Conservation (phyloP, 257 asterid genomes). For the Ocimum tenuiflorum region DNA sequence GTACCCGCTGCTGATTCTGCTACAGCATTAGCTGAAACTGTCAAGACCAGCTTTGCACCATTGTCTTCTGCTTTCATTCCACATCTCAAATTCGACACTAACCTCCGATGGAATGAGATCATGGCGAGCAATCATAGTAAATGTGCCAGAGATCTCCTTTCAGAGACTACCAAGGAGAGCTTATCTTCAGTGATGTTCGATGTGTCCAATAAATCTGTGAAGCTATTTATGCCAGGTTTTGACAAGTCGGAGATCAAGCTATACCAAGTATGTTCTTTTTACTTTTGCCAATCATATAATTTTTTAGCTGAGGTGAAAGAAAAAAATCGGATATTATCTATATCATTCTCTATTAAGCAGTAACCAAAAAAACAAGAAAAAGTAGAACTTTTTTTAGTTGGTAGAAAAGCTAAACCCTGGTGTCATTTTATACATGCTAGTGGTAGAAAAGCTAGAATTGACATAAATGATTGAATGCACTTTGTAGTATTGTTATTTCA, state of each 20-base stretch:
- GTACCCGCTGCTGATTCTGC: slow-evolving; percentile 27
- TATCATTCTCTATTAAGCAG: too few relatives aligned
- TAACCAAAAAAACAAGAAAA: too few relatives aligned
- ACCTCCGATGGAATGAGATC: slow-evolving; percentile 50
- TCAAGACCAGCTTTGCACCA: slow-evolving; percentile 42
- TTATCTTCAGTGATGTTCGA: slow-evolving; percentile 48
- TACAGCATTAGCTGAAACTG: slow-evolving; percentile 19
- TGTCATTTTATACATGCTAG: too few relatives aligned
- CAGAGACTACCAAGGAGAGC: slow-evolving; percentile 20
- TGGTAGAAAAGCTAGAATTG: too few relatives aligned
- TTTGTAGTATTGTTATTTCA: too few relatives aligned
- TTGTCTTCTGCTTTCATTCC: slow-evolving; percentile 63
- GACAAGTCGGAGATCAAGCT: slow-evolving; percentile 98
- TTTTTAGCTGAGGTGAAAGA: too few relatives aligned
- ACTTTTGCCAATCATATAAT: too few relatives aligned
- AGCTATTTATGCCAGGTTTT: slow-evolving; percentile 94
- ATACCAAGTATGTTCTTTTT: slow-evolving; percentile 70
- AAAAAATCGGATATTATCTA: too few relatives aligned
- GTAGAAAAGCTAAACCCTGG: too few relatives aligned
- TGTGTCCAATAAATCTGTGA: slow-evolving; percentile 51
- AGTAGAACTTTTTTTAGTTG: too few relatives aligned
- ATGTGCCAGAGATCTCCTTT: slow-evolving; percentile 54
- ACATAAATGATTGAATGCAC: too few relatives aligned
- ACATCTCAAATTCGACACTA: slow-evolving; percentile 28
- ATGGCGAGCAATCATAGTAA: slow-evolving; percentile 35